Conservation (phyloP, 768 basidiomycete genomes). For the Stropharia rugosoannulata region DNA sequence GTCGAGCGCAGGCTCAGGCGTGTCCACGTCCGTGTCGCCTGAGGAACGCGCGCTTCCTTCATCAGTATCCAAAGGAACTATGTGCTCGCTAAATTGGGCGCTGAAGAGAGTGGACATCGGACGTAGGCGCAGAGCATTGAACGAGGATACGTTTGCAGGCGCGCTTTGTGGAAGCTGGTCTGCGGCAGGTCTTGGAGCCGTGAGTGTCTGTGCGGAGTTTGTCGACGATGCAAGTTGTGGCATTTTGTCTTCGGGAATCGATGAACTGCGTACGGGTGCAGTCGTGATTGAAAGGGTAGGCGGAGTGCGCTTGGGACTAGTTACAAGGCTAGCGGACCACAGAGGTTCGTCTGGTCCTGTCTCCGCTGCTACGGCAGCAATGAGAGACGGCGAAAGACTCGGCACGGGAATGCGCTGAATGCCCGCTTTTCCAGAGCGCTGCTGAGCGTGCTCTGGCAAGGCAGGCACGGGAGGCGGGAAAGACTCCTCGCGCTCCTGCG, state of each 20-base stretch:
- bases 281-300: slow-evolving; percentile 39
- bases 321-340: neutral
- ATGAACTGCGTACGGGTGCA: neutral
- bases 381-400: slow-evolving; percentile 33
- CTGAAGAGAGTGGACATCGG: slow-evolving; percentile 79
- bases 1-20: slow-evolving; percentile 20
- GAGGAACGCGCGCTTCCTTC: neutral
- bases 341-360: neutral
- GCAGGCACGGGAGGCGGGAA: slow-evolving; percentile 58
- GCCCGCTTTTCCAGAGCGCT: slow-evolving; percentile 27
- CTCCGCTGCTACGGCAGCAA: slow-evolving; percentile 21
- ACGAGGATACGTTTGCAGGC: slow-evolving; percentile 60
- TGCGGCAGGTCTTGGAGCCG: slow-evolving; percentile 20
- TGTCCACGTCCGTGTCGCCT: neutral
- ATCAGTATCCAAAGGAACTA: slow-evolving; percentile 22
- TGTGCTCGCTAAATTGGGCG: slow-evolving; percentile 57
- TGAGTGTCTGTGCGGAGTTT: slow-evolving; percentile 17
- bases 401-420: slow-evolving; percentile 42
- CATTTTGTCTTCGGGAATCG: neutral
- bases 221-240: slow-evolving; percentile 13
- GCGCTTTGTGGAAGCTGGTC: slow-evolving; percentile 53
- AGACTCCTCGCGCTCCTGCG: slow-evolving; percentile 44
- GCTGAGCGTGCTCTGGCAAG: slow-evolving; percentile 35
- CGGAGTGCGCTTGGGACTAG: slow-evolving; percentile 34
- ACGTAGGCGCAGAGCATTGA: slow-evolving; percentile 66